phyloP scores from a whole-genome alignment of 1,284 basidiomycete genomes.

The Ustilago trichophora region DNA sequence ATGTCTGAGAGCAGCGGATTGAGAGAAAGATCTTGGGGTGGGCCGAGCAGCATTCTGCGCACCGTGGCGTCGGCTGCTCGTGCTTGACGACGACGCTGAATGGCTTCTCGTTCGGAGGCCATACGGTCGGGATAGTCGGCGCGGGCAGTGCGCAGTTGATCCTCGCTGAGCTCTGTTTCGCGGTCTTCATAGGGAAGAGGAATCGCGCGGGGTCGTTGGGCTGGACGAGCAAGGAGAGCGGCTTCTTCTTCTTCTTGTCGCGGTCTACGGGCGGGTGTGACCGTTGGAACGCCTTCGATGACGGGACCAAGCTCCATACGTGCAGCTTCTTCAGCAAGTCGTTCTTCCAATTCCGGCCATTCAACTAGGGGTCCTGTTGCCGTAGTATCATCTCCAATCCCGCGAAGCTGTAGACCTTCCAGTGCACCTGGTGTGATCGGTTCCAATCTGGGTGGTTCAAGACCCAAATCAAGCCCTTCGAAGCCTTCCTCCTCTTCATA shows the following conservation, averaged over 20 bases:
- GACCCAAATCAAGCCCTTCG: conserved; percentile 38
- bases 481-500: conserved; percentile 21
- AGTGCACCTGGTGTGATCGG: conserved; percentile 5
- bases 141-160: conserved; percentile 16
- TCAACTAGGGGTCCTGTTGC: conserved; percentile 10
- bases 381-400: conserved; percentile 11
- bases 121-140: conserved; percentile 23
- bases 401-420: conserved; percentile 9
- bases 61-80: conserved; percentile 2
- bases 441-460: conserved; percentile 20
- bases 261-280: conserved; percentile 21
- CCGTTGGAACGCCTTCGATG: conserved; percentile 19
- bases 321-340: conserved; percentile 32
- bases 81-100: background rate
- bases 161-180: conserved; percentile 18
- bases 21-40: conserved; percentile 25
- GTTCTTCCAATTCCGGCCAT: conserved; percentile 38
- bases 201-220: conserved; percentile 7
- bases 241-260: conserved; percentile 15
- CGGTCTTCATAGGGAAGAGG: conserved; percentile 15
- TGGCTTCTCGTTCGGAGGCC: conserved; percentile 5
- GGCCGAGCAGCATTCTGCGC: conserved; percentile 8
- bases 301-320: conserved; percentile 19
- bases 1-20: conserved; percentile 17
- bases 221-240: conserved; percentile 2